These are phyloP conservation scores for Plasmodiophora brassicae DNA, from an alignment of 208 protist species.

Conservation along the genomic window DNA sequence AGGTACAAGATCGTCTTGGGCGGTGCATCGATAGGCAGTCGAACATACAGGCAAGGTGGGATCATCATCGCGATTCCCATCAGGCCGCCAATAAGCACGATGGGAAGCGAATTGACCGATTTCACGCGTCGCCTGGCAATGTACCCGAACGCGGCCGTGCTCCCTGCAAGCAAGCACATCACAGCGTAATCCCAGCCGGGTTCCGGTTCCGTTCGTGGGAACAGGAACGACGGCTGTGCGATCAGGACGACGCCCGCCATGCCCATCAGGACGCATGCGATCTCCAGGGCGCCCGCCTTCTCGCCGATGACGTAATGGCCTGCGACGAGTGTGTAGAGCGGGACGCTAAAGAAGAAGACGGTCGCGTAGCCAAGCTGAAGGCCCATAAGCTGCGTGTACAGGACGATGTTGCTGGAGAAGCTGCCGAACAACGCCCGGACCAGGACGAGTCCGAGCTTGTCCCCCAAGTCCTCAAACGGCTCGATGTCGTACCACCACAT, in stretches of 20 bases:
- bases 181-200: not conserved
- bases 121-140: not conserved
- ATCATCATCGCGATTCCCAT: not conserved
- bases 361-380: not conserved
- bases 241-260: not conserved
- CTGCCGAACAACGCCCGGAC: not conserved
- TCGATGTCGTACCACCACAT: not conserved
- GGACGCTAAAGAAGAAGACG: slow-evolving; percentile 29
- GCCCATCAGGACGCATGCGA: not conserved
- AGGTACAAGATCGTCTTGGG: not conserved
- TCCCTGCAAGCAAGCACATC: not conserved
- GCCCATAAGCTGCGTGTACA: not conserved
- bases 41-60: not conserved
- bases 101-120: not conserved
- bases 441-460: not conserved
- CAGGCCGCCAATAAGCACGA: not conserved
- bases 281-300: not conserved
- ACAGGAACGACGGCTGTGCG: not conserved
- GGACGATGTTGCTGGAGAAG: slow-evolving; percentile 16
- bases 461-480: not conserved
- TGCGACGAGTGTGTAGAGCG: not conserved
- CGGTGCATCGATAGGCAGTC: not conserved
- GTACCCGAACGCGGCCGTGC: not conserved
- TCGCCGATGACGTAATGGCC: not conserved
- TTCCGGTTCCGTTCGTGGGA: not conserved